Base-by-base conservation (phyloP, 2,329 filamentous ascomycete genomes). In the Fusarium algeriense region DNA sequence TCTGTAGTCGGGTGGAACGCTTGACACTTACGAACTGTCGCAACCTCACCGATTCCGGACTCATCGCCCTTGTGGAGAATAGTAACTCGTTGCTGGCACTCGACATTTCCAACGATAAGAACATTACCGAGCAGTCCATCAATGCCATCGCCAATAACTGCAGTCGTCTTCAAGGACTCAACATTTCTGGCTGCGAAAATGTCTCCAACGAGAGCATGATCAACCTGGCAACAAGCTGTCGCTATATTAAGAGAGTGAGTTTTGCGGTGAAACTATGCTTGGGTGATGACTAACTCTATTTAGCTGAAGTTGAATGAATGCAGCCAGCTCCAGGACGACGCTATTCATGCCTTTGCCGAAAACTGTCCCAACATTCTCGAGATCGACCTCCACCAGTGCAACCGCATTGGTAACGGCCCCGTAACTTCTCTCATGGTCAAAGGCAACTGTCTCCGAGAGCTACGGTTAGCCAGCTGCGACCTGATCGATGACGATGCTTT, bases 281-380 rank as follows among this genome's bases (percentile, higher is more conserved):
- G 35, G 62, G 23, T 32, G 19, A 41, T 61, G 30, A 55, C 70
- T 73, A 55, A 73, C 57, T 54, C 40, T 45, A 20, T 44, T 15
- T 43, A 96, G 90, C 88, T 99, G 73, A 99, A 99, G 88, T 88
- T 99, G 68, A 99, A 98, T 81, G 93, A 95, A 62, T 97, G 96
- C 79, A 81, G 83, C n/a, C 92, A 97, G 81, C 85, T 98, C 37
- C 94, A 92, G 41, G 94, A 98, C 78, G 86, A 87, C 52, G 91
- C 94, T 10, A 91, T 98, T 70, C 85, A 93, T 64, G 93, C 94
- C 6, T 97, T 99, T 78, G 95, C 96, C 9, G 86, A 91, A 48
- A 89, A 97, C 81, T 98, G 95, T 79, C 93, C 91, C 15, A 95
- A 97, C 73, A 94, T 99, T 35, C 90, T 99, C 69, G 96, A 99